Conservation (phyloP, 2,329 filamentous ascomycete genomes). For the Bipolaris bicolor region DNA sequence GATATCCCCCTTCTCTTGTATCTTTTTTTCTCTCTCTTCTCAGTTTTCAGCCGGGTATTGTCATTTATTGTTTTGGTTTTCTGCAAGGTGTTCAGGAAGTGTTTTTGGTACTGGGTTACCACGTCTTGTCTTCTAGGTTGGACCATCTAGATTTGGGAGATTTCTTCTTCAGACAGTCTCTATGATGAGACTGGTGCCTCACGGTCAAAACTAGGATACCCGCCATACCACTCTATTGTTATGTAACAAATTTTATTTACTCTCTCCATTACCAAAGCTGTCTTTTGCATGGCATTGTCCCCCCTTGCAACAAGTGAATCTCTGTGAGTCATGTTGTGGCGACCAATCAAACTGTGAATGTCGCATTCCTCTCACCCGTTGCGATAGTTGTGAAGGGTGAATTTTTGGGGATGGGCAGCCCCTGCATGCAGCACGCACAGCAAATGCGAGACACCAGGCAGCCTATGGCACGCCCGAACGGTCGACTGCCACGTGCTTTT, state of each 20-base stretch:
- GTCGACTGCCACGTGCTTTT: conserved; percentile 15
- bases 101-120: conserved; percentile 22
- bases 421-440: conserved; percentile 36
- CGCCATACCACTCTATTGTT: conserved; percentile 28
- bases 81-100: conserved; percentile 29
- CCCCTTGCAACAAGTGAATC: background rate
- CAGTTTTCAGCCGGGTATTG: conserved; percentile 23
- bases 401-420: conserved; percentile 15
- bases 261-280: background rate
- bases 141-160: conserved; percentile 29
- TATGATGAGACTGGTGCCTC: conserved; percentile 31
- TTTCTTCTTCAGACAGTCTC: conserved; percentile 24
- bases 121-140: conserved; percentile 25
- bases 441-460: conserved; percentile 33
- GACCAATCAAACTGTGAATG: conserved; percentile 2
- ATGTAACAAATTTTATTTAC: conserved; percentile 25
- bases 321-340: conserved; percentile 2
- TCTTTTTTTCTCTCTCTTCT: conserved; percentile 6
- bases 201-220: conserved; percentile 40
- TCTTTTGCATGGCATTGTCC: background rate
- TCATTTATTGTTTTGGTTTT: conserved; percentile 17
- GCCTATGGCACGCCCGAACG: conserved; percentile 24
- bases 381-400: conserved; percentile 12
- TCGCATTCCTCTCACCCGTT: conserved; percentile 3
- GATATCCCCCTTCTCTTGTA: conserved; percentile 40